phyloP scores from a whole-genome alignment of 2,329 filamentous ascomycete genomes.

The Penicillium brasilianum region DNA sequence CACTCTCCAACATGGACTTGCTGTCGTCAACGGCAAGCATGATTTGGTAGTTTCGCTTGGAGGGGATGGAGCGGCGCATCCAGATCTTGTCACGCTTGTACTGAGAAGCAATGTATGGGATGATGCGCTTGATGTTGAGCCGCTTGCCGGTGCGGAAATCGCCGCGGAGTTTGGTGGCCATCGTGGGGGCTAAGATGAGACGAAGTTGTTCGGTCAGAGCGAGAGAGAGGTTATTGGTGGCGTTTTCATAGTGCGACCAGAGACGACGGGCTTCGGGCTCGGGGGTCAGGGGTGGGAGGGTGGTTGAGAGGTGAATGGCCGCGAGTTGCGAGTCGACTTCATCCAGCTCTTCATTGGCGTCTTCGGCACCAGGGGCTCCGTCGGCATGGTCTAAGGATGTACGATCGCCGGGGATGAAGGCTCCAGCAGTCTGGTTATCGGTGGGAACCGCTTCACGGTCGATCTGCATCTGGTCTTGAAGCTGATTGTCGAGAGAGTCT shows the following conservation, averaged over 20 bases:
- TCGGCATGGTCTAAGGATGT: slow-evolving; percentile 36
- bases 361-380: slow-evolving; percentile 45
- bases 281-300: slow-evolving; percentile 50
- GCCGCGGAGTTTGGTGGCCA: slow-evolving; percentile 93
- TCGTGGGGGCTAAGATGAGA: slow-evolving; percentile 90
- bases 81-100: slow-evolving; percentile 99
- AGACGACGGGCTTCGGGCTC: slow-evolving; percentile 69
- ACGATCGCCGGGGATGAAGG: slow-evolving; percentile 60
- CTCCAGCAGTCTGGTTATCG: slow-evolving; percentile 50
- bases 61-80: slow-evolving; percentile 92
- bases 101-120: slow-evolving; percentile 96
- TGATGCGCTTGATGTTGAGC: slow-evolving; percentile 99
- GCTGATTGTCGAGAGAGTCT: slow-evolving; percentile 51
- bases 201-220: slow-evolving; percentile 92
- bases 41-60: slow-evolving; percentile 95
- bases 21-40: slow-evolving; percentile 97
- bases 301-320: slow-evolving; percentile 71
- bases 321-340: slow-evolving; percentile 64
- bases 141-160: slow-evolving; percentile 97
- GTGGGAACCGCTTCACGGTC: slow-evolving; percentile 42
- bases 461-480: slow-evolving; percentile 53
- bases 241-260: slow-evolving; percentile 83
- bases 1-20: slow-evolving; percentile 86
- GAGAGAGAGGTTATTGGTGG: slow-evolving; percentile 84
- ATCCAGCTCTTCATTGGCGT: slow-evolving; percentile 51